These are phyloP conservation scores for Fraxinus pennsylvanica DNA, from an alignment of 257 asterid species.

Conservation along the genomic window DNA sequence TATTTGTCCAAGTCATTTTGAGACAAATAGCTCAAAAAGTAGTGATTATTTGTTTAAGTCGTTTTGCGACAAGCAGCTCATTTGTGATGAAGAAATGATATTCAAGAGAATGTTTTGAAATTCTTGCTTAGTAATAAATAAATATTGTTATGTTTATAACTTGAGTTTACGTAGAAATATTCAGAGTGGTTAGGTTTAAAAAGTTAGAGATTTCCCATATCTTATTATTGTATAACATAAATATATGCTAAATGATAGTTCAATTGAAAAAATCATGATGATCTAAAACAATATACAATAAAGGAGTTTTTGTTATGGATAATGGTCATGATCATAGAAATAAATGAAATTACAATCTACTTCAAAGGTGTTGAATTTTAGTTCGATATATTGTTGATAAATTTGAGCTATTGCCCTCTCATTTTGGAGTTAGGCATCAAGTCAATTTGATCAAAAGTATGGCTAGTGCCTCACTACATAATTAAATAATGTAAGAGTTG, in stretches of 20 bases:
- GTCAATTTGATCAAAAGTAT: neutral
- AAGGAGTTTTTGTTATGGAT: neutral
- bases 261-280: too few relatives aligned
- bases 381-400: neutral
- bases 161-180: neutral
- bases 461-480: neutral
- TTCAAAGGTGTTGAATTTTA: neutral
- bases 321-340: neutral
- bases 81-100: neutral
- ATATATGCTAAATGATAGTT: neutral
- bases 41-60: neutral
- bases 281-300: neutral
- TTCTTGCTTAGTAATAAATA: too few relatives aligned
- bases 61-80: neutral
- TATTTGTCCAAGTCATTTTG: too few relatives aligned
- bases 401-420: neutral
- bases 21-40: too few relatives aligned
- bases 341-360: neutral
- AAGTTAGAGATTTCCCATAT: too few relatives aligned
- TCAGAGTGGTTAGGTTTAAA: neutral
- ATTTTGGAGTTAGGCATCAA: neutral
- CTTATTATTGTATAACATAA: too few relatives aligned
- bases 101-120: neutral
- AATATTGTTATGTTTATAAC: neutral
- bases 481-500: neutral